Evolutionary conservation across 164 flowering plant species (phyloP).

Genomic region (Piper longum): DNA sequence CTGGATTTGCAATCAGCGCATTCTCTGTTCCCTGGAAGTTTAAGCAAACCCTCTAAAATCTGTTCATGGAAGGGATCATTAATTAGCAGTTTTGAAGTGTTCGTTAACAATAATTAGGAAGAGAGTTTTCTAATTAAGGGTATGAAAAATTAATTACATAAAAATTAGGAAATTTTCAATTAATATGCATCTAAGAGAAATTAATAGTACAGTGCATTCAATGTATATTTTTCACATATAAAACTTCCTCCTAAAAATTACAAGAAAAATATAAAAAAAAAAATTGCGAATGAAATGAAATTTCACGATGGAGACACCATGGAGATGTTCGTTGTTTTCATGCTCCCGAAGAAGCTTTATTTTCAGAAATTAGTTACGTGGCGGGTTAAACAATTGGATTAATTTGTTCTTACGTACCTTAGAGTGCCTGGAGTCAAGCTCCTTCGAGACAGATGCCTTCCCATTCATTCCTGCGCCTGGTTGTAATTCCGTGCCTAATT

Average conservation of each 20-base stretch:
- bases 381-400: not conserved
- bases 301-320: not conserved
- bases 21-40: constrained; percentile 53
- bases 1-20: constrained; percentile 69
- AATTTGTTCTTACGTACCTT: constrained; percentile 22
- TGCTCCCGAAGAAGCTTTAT: not conserved
- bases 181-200: too few relatives aligned
- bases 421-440: constrained; percentile 48
- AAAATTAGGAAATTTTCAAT: too few relatives aligned
- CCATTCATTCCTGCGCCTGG: constrained; percentile 30
- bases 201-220: too few relatives aligned
- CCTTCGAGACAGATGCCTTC: constrained; percentile 58
- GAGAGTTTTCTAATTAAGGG: not conserved
- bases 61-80: not conserved
- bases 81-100: not conserved
- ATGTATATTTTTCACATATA: too few relatives aligned
- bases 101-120: not conserved
- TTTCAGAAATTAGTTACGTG: not conserved
- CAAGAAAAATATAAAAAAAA: too few relatives aligned
- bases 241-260: too few relatives aligned
- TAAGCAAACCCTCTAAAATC: constrained; percentile 65
- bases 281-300: too few relatives aligned
- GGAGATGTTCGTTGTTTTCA: not conserved
- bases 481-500: not conserved
- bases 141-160: not conserved